A percentile compares a stretch with the other conserved stretches of the same genome.
phyloP scores from a whole-genome alignment of 2,329 filamentous ascomycete species.

The Aureobasidium mangrovei region DNA sequence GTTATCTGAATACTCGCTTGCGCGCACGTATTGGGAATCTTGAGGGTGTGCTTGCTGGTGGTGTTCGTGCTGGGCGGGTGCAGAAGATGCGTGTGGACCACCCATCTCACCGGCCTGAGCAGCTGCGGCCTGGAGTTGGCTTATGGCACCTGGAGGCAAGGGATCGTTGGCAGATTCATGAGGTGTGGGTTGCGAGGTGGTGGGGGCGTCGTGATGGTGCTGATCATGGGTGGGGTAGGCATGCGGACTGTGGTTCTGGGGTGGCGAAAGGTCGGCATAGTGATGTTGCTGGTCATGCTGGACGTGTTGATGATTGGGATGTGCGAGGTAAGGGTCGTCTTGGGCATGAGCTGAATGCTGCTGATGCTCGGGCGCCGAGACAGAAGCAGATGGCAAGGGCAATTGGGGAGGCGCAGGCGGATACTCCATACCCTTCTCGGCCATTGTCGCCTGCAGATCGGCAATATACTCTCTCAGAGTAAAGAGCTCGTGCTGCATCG shows the following conservation, averaged over 20 bases:
- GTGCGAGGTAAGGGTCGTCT: background rate
- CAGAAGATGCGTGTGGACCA: background rate
- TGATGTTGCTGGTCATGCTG: background rate
- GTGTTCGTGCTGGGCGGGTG: background rate
- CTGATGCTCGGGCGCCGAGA: background rate
- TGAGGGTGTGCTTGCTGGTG: background rate
- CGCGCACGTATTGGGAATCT: conserved; percentile 4
- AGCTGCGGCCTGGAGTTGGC: conserved; percentile 29
- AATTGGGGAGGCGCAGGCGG: conserved; percentile 62
- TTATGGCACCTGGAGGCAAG: conserved; percentile 28
- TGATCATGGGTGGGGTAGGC: background rate
- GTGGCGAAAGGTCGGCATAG: conserved; percentile 3
- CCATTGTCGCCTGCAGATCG: conserved; percentile 73
- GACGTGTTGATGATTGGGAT: background rate
- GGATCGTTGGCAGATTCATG: conserved; percentile 22
- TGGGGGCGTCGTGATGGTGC: background rate
- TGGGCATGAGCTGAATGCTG: background rate
- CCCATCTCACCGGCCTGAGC: conserved; percentile 19
- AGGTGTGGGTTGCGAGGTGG: conserved; percentile 16
- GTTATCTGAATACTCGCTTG: conserved; percentile 10
- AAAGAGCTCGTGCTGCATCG: conserved; percentile 82
- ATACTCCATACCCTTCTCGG: conserved; percentile 75
- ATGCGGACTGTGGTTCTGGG: background rate
- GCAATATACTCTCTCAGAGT: conserved; percentile 87
- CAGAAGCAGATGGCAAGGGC: background rate